Evolutionary conservation across 75 land plant genomes (phyloP), one percentile per base, ranked within the genome.

Genomic region (Pinus albicaulis): DNA sequence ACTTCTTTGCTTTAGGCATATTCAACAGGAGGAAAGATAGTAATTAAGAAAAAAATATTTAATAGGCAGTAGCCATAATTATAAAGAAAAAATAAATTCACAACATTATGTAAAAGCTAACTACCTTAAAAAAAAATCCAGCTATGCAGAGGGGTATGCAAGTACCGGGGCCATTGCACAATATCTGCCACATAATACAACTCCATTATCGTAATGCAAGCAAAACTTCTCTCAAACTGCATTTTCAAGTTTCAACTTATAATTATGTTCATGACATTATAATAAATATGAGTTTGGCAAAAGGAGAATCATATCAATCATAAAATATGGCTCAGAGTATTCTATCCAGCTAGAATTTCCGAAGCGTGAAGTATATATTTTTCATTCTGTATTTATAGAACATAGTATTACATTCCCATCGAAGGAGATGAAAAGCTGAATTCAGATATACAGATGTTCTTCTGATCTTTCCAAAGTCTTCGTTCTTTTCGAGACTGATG

Each of bases 111-210:
- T 71, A 57, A 13, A 66, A 31, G 26, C 58, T 12, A 28, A 14
- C 26, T 55, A 93, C 99, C 99, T 96, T 96, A 34, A 96, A 80
- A 66, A 91, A 11, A 82, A 96, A 94, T 56, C 95, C 98, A 80
- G 86, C 88, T 53, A 87, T 56, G 77, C 99, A 96, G 20, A 96
- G 64, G 28, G 99, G 99, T 64, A 96, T 77, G 74, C 99, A 96
- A 57, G 99, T 96, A 36, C 99, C 99, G 26, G 99, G 99, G 0
- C 99, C 99, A 85, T 96, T 96, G 83, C 99, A 96, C 23, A 96
- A 76, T 75, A 96, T 83, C 99, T 96, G 87, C 64, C 20, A 68
- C 71, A 68, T 68, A 68, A 68, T 48, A 48, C 53, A 48, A 48
- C 12, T 48, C 53, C 53, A 10, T 48, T 48, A 48, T 48, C 53